phyloP scores from a whole-genome alignment of 1,284 basidiomycete species.

The Crucibulum parvulum region DNA sequence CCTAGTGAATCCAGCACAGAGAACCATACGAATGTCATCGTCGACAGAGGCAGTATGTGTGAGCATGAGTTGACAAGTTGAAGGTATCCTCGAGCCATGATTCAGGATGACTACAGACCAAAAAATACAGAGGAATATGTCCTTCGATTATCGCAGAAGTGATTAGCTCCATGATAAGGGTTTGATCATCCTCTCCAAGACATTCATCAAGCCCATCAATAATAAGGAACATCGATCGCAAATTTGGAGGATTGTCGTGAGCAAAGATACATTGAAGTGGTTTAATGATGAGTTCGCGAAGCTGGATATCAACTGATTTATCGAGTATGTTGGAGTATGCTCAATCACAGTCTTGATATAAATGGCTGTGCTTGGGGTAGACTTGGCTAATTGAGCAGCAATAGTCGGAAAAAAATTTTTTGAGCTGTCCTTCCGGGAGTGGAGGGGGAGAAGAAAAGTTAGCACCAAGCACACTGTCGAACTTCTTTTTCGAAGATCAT shows the following conservation, averaged over 20 bases:
- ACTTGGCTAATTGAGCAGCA: slow-evolving; percentile 10
- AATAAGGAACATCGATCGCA: slow-evolving; percentile 3
- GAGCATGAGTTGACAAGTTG: not conserved
- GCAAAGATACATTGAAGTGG: not conserved
- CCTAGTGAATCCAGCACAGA: not conserved
- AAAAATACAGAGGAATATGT: not conserved
- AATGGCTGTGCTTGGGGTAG: not conserved
- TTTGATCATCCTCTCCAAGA: not conserved
- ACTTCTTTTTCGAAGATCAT: too few relatives aligned
- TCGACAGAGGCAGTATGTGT: not conserved
- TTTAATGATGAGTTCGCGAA: slow-evolving; percentile 1
- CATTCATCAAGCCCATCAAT: slow-evolving; percentile 22
- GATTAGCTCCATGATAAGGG: not conserved
- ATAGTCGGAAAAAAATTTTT: slow-evolving; percentile 9
- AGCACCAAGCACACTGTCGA: slow-evolving; percentile 9
- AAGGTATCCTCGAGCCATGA: not conserved
- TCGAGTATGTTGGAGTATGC: not conserved
- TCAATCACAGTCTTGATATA: not conserved
- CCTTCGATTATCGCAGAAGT: not conserved
- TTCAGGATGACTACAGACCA: not conserved
- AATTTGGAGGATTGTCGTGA: not conserved
- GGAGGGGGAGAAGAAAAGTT: slow-evolving; percentile 22
- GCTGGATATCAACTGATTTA: not conserved
- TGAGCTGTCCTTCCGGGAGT: not conserved
- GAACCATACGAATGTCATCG: not conserved